A percentile compares a stretch with the other conserved stretches of the same genome.
phyloP scores from a whole-genome alignment of 2,329 filamentous ascomycete species.

The Magnaporthiopsis poae region DNA sequence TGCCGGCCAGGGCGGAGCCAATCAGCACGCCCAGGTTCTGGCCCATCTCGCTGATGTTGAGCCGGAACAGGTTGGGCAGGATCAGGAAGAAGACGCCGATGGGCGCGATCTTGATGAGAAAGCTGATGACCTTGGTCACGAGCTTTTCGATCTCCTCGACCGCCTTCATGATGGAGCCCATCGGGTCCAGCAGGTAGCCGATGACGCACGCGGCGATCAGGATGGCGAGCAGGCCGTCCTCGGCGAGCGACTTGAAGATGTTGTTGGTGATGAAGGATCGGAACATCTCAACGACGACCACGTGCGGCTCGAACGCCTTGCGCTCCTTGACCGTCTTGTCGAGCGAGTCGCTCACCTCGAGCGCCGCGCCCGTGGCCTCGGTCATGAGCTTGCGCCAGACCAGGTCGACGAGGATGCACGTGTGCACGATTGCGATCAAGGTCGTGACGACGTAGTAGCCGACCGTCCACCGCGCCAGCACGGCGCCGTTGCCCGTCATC shows the following conservation, averaged over 20 bases:
- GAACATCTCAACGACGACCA: constrained; percentile 38
- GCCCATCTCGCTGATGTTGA: constrained; percentile 37
- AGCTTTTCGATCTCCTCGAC: constrained; percentile 38
- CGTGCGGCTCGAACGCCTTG: constrained; percentile 25
- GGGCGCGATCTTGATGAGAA: constrained; percentile 38
- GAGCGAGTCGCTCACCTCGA: constrained; percentile 23
- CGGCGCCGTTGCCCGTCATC: constrained; percentile 32
- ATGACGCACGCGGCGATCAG: constrained; percentile 26
- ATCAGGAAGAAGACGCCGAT: constrained; percentile 46
- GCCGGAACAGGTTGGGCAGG: constrained; percentile 39
- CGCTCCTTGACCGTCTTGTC: constrained; percentile 25
- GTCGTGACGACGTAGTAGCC: constrained; percentile 42
- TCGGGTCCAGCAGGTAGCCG: constrained; percentile 24
- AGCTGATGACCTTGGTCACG: constrained; percentile 17
- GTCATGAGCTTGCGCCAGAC: constrained; percentile 39
- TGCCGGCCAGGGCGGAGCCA: constrained; percentile 21
- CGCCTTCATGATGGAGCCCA: constrained; percentile 30
- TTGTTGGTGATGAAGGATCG: constrained; percentile 40
- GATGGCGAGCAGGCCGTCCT: constrained; percentile 18
- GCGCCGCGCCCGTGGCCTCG: constrained; percentile 22
- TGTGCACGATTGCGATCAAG: constrained; percentile 36
- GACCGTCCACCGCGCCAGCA: constrained; percentile 38
- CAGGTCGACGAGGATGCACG: constrained; percentile 34
- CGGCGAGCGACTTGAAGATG: constrained; percentile 34
- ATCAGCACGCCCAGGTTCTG: constrained; percentile 40